Percentiles rank a stretch among this genome's conserved stretches.
phyloP scores from a whole-genome alignment of 371 early-diverging fungal species.

The Apophysomyces variabilis region DNA sequence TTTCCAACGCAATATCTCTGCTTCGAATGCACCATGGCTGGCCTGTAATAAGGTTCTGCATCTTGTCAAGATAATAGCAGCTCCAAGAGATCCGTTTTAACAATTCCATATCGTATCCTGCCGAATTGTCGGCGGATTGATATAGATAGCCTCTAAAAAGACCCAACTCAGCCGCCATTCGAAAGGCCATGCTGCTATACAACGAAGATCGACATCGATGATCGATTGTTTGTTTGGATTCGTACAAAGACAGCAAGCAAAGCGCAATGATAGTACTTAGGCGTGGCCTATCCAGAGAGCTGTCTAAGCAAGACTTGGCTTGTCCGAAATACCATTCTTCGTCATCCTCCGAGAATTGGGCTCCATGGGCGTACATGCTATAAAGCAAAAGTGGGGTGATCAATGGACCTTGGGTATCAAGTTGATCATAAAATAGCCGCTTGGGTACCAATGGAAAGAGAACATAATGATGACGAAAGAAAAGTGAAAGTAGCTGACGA shows the following conservation, averaged over 20 bases:
- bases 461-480: conserved; percentile 31
- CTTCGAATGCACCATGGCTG: conserved; percentile 17
- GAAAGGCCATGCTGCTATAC: conserved; percentile 38
- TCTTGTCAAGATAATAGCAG: conserved; percentile 30
- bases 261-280: conserved; percentile 34
- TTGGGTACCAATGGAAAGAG: conserved; percentile 39
- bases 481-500: conserved; percentile 23
- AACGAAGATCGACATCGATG: conserved; percentile 13
- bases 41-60: conserved; percentile 18
- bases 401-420: conserved; percentile 32
- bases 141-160: conserved; percentile 8
- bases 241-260: conserved; percentile 28
- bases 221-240: conserved; percentile 16
- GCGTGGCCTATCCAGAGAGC: conserved; percentile 21
- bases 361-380: conserved; percentile 39
- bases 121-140: conserved; percentile 13
- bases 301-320: conserved; percentile 28
- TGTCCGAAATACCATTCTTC: conserved; percentile 32
- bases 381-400: conserved; percentile 29
- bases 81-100: conserved; percentile 27
- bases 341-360: conserved; percentile 26
- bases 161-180: conserved; percentile 36
- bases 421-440: conserved; percentile 31
- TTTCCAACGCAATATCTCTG: conserved; percentile 30
- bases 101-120: conserved; percentile 24